A percentile compares a stretch with the other conserved stretches of the same genome.
Conservation (phyloP, 805 yeast genomes). For the Metschnikowia continentalis region DNA sequence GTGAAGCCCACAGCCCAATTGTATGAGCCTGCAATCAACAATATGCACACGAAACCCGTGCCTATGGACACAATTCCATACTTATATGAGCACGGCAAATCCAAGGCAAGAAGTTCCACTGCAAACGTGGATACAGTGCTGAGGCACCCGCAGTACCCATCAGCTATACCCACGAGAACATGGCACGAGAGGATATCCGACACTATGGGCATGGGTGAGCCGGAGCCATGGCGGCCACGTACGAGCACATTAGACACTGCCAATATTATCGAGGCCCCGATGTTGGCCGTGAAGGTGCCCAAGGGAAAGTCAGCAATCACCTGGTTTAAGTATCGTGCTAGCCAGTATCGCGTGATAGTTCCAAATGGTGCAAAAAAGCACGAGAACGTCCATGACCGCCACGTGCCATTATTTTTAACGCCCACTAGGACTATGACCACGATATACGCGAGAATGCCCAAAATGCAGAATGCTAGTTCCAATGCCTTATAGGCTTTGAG, state of each 20-base stretch:
- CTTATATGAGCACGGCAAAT: constrained; percentile 34
- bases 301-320: constrained; percentile 44
- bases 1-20: constrained; percentile 58
- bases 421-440: constrained; percentile 42
- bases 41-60: constrained; percentile 43
- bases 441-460: constrained; percentile 26
- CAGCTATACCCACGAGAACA: constrained; percentile 49
- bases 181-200: constrained; percentile 40
- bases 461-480: constrained; percentile 15
- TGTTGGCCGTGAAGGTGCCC: constrained; percentile 49
- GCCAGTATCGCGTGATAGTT: constrained; percentile 51
- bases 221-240: constrained; percentile 36
- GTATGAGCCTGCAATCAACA: constrained; percentile 68
- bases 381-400: constrained; percentile 70
- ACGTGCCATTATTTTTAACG: constrained; percentile 30
- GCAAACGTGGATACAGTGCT: constrained; percentile 78
- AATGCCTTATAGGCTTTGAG: constrained; percentile 20
- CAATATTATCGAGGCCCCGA: constrained; percentile 42
- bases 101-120: constrained; percentile 49
- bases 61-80: constrained; percentile 51
- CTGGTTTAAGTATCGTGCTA: constrained; percentile 49
- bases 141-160: constrained; percentile 68
- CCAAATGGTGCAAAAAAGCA: constrained; percentile 71
- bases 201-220: constrained; percentile 24
- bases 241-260: constrained; percentile 41